Base-by-base conservation (phyloP, 176 grass and related monocot genomes). In the Thalia dealbata region DNA sequence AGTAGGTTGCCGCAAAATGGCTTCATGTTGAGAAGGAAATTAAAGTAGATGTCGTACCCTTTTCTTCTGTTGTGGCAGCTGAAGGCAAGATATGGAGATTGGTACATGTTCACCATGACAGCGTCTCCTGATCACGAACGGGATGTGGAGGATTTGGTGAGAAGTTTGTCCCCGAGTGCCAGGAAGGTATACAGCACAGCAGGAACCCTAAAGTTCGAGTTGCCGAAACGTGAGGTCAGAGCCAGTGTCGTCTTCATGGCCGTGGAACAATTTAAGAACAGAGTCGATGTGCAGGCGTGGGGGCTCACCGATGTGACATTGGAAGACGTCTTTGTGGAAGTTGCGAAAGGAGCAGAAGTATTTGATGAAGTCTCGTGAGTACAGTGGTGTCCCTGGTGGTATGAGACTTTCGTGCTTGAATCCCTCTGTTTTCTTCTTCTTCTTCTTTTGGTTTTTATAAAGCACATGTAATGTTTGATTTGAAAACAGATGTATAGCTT, bases 271-370 rank as follows among this genome's bases (percentile, higher is more conserved):
- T 87, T 87, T 29, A 83, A 82, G 76, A 72, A 28, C 12, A 52
- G 16, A 26, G 67, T 92, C 62, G 70, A 80, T 1, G 81, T 96
- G 62, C 61, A 90, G 12, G 93, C 78, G 18, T 96, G 93, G 93
- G 93, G 93, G 12, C 75, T 96, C 45, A 73, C 85, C 1, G 89
- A 96, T 64, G 75, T 87, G 22, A 90, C 87, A 19, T 72, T 96
- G 48, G 93, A 96, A 72, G 93, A 96, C 43, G 87, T 96, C 7
- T 96, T 96, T 79, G 82, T 96, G 50, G 78, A 82, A 64, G 93
- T 92, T 16, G 93, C 93, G 27, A 96, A 84, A 78, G 86, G 85
- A 30, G 86, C 88, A 41, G 75, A 78, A 2, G 75, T 82, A 1
- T 92, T 84, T 74, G 56, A 82, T 45, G 32, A 38, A 38, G 32